Percentiles rank a stretch among this genome's conserved stretches.
Conservation (phyloP, 139 green algal genomes). For the Chlorella vulgaris region DNA sequence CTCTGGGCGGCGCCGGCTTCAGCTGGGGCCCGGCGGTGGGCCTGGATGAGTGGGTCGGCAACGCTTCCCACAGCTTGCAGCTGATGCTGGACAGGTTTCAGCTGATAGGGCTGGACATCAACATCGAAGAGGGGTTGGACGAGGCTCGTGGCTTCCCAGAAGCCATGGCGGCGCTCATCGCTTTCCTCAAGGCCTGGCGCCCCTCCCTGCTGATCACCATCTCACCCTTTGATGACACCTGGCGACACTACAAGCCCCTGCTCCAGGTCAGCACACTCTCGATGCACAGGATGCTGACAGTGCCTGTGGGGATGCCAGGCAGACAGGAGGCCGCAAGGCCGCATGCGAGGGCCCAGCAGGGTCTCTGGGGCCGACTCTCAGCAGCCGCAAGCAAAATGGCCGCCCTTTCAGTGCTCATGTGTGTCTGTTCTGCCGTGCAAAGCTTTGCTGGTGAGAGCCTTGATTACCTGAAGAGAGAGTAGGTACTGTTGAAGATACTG, state of each 20-base stretch:
- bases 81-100: neutral
- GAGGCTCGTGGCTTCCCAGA: neutral
- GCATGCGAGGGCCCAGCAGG: too few relatives aligned
- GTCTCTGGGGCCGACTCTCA: too few relatives aligned
- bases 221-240: neutral
- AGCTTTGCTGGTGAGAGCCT: too few relatives aligned
- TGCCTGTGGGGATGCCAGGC: too few relatives aligned
- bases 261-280: slow-evolving; percentile 5
- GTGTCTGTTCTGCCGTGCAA: too few relatives aligned
- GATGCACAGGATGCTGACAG: neutral
- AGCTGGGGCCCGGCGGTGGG: slow-evolving; percentile 4
- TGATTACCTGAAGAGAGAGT: too few relatives aligned
- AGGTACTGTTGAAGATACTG: too few relatives aligned
- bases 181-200: slow-evolving; percentile 17
- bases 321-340: neutral
- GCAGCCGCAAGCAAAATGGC: too few relatives aligned
- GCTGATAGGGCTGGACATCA: slow-evolving; percentile 17
- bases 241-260: slow-evolving; percentile 8
- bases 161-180: slow-evolving; percentile 5
- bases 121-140: slow-evolving; percentile 9
- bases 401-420: too few relatives aligned
- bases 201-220: slow-evolving; percentile 15
- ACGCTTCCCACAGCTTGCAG: slow-evolving; percentile 7
- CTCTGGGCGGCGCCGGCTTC: slow-evolving; percentile 1
- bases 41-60: slow-evolving; percentile 9